These are phyloP conservation scores for Talaromyces trachyspermus DNA, from an alignment of 495 filamentous ascomycete species.

Conservation along the genomic window DNA sequence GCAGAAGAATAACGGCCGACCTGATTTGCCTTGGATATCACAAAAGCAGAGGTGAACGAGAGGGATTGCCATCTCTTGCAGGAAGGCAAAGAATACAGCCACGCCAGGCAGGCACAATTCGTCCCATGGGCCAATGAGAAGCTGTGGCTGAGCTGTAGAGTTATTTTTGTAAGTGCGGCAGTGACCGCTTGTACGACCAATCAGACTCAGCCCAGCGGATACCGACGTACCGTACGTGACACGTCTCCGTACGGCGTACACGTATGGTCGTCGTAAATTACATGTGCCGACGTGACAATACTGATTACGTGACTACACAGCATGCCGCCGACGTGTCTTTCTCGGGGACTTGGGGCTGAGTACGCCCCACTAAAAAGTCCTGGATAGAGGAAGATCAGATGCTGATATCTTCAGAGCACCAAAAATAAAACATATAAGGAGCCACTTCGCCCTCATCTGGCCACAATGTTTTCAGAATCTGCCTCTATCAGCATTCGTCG, in stretches of 20 bases:
- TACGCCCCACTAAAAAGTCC: too few species aligned
- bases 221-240: neutral
- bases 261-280: neutral
- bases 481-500: too few species aligned
- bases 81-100: too few species aligned
- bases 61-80: too few species aligned
- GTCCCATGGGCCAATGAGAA: neutral
- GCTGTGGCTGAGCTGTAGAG: neutral
- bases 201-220: neutral
- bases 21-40: neutral
- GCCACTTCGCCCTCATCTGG: too few species aligned
- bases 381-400: too few species aligned
- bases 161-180: slow-evolving; percentile 4
- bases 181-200: slow-evolving; percentile 6
- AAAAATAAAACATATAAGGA: too few species aligned
- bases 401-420: too few species aligned
- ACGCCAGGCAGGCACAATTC: slow-evolving; percentile 1
- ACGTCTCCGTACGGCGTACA: neutral
- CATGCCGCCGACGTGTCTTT: too few species aligned
- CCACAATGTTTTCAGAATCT: too few species aligned
- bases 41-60: too few species aligned
- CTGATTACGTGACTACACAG: neutral
- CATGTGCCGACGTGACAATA: too few species aligned
- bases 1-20: neutral
- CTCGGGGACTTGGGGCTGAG: slow-evolving; percentile 1